Base-by-base conservation (phyloP, 352 stramenopile genomes). In the Pythium oligandrum region DNA sequence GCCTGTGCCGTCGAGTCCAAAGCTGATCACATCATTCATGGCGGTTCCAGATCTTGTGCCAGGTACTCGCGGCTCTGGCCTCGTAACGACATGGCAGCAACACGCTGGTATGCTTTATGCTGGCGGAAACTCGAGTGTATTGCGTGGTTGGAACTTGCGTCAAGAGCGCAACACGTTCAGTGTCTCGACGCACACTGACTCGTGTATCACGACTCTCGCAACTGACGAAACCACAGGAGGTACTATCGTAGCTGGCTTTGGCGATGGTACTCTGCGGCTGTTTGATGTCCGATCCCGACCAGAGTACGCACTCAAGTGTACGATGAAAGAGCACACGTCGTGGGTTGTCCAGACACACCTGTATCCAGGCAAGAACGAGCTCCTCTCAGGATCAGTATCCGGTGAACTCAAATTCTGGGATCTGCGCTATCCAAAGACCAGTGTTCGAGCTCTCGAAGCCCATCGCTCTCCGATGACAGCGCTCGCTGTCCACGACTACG, bases 341-440 rank as follows among this genome's bases (percentile, higher is more conserved):
- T 99, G 97, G 97, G 90, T 99, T 34, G 93, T 99, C 31, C 84
- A 98, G 55, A 90, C 81, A 2, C 79, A 92, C 58, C 64, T 92
- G 54, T 93, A 92, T 49, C 65, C 71, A 0, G 77, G 70, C 17
- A 79, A 82, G 26, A 79, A 88, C 63, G 87, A 98, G 66, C 66
- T 99, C 52, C 67, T 99, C 1, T 98, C 90, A 0, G 96, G 96
- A 6, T 98, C 84, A 17, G 83, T 99, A 3, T 92, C 77, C 26
- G 97, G 97, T 3, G 90, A 97, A 48, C 75, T 99, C 33, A 98
- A 98, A 63, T 97, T 98, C 43, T 99, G 96, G 96, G 97, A 99
- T 66, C 61, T 99, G 47, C 76, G 97, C 0, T 89, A 91, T 55
- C 65, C 78, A 10, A 90, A 85, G 63, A 84, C 62, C 34, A 93